phyloP scores from a whole-genome alignment of 768 basidiomycete species.

The Auriculariales sp. region DNA sequence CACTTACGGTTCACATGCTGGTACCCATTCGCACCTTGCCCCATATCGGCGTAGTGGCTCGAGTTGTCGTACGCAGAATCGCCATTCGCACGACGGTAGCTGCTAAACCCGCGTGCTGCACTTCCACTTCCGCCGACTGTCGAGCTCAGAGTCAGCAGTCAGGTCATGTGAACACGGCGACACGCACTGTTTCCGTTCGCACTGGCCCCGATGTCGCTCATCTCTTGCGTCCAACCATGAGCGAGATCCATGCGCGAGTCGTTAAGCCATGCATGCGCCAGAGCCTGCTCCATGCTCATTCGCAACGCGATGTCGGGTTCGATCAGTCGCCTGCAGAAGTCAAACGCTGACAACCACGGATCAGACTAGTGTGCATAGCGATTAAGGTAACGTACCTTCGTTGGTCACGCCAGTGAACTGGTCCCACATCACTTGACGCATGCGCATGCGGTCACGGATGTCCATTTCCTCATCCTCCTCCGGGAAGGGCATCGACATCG shows the following conservation, averaged over 20 bases:
- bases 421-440: slow-evolving; percentile 49
- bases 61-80: no score
- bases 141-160: no score
- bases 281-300: slow-evolving; percentile 57
- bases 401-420: slow-evolving; percentile 30
- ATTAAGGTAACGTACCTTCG: slow-evolving; percentile 26
- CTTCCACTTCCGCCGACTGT: no score
- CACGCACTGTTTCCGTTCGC: no score
- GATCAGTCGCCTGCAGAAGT: slow-evolving; percentile 25
- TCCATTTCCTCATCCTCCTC: slow-evolving; percentile 52
- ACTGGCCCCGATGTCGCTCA: no score
- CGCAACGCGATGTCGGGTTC: slow-evolving; percentile 45
- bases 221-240: no score
- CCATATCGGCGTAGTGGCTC: no score
- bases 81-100: no score
- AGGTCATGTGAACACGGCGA: no score
- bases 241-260: not conserved
- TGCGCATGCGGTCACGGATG: slow-evolving; percentile 43
- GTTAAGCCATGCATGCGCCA: slow-evolving; percentile 64
- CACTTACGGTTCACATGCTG: no score
- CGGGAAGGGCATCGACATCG: slow-evolving; percentile 64
- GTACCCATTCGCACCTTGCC: no score
- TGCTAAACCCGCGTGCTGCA: no score
- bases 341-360: not conserved
- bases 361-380: not conserved